These are phyloP conservation scores for Arachnomyces sp. DNA, from an alignment of 2,329 filamentous ascomycete genomes.

Conservation along the genomic window DNA sequence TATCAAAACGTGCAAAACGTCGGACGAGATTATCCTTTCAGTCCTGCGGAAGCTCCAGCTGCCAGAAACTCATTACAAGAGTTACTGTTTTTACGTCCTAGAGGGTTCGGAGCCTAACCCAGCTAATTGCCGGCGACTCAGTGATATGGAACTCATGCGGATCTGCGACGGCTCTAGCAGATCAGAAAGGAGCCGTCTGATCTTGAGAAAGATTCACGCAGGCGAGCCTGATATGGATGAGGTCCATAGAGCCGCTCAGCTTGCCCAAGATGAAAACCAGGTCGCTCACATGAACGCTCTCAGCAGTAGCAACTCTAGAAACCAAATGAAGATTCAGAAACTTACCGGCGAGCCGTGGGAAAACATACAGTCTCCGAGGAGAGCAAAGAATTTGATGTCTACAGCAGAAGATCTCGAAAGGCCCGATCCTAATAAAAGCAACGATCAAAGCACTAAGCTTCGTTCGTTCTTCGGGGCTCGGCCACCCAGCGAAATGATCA, in stretches of 20 bases:
- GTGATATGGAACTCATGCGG: constrained; percentile 80
- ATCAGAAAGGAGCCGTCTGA: constrained; percentile 81
- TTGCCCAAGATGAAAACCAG: constrained; percentile 79
- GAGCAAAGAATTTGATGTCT: constrained; percentile 30
- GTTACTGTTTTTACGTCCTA: constrained; percentile 94
- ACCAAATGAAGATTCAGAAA: constrained; percentile 81
- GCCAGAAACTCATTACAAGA: constrained; percentile 83
- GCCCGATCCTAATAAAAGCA: constrained; percentile 7
- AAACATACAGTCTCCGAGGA: constrained; percentile 53
- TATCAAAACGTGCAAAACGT: constrained; percentile 81
- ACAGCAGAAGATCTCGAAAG: constrained; percentile 43
- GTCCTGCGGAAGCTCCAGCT: constrained; percentile 82
- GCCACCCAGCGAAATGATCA: constrained; percentile 94
- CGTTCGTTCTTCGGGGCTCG: constrained; percentile 78
- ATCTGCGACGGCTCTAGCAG: constrained; percentile 81
- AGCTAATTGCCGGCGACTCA: constrained; percentile 69
- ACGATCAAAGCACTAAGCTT: constrained; percentile 29
- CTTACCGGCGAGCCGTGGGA: constrained; percentile 82
- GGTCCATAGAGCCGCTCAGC: constrained; percentile 76
- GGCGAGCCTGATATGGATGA: constrained; percentile 85
- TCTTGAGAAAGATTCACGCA: constrained; percentile 83
- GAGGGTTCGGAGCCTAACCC: constrained; percentile 78
- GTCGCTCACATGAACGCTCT: constrained; percentile 61
- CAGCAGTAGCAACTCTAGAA: constrained; percentile 60
- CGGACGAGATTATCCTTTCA: constrained; percentile 85